Evolutionary conservation across 352 stramenopile species (phyloP), one percentile per base, ranked within the genome.

Genomic region (Phytophthora palmivora): DNA sequence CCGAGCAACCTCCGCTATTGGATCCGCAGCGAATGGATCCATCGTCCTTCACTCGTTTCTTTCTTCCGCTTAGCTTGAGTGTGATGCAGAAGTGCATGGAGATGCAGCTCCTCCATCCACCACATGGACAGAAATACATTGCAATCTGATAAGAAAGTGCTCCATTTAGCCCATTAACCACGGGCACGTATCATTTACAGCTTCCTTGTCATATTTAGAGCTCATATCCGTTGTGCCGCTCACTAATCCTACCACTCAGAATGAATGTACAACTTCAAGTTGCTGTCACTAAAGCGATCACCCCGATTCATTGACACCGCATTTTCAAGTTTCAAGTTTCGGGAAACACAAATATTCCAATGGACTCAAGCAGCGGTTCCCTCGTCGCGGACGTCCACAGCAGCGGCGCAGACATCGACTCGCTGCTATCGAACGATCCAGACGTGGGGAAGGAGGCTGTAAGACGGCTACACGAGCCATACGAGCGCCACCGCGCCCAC

Each of bases 401-500:
- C 44, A 74, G 58, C 43, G 67, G 69, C 41, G 78, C 70, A 10
- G 83, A 88, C 69, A 85, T 92, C 49, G 83, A 92, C 57, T 90
- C 79, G 52, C 71, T 92, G 45, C 70, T 92, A 49, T 84, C 73
- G 22, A 82, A 42, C 42, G 72, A 80, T 24, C 30, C 65, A 22
- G 57, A 69, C 26, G 51, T 49, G 18, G 63, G 41, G 32, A 74
- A 74, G 33, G 75, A 79, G 39, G 9, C 18, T 6, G 11, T 39
- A 44, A 79, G 75, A 6, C 79, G 79, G 4, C 56, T 87, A 43
- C 60, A 73, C 36, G 84, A 93, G 68, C 84, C 84, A 14, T 92
- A 92, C 60, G 84, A 92, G 58, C 82, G 78, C 32, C 80, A 89
- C 52, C 84, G 84, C 42, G 84, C 84, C 11, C 84, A 91, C 66